Evolutionary conservation across 257 asterid species (phyloP).

Genomic region (Coffea eugenioides): DNA sequence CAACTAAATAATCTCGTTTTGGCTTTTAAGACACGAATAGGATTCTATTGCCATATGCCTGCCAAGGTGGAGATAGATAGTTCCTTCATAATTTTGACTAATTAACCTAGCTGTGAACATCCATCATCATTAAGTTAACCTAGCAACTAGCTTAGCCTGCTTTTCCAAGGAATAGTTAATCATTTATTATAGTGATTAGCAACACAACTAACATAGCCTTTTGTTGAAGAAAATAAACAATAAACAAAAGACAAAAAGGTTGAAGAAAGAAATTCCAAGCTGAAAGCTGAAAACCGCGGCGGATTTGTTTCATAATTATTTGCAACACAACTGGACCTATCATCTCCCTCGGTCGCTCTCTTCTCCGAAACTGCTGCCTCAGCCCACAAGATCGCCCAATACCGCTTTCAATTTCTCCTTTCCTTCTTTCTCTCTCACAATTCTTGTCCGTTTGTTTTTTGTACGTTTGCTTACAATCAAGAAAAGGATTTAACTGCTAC

Average conservation of each 20-base stretch:
- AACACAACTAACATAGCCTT: background rate
- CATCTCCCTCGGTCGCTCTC: background rate
- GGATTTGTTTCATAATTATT: background rate
- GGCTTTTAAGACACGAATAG: background rate
- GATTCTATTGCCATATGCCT: background rate
- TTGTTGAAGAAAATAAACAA: conserved; percentile 1
- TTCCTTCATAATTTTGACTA: background rate
- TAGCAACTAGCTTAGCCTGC: background rate
- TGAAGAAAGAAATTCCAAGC: background rate
- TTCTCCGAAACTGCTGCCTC: conserved; percentile 12
- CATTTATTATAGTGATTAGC: background rate
- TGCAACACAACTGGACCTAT: background rate
- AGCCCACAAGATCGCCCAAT: conserved; percentile 32
- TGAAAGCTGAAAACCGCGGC: conserved; percentile 8
- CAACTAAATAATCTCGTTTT: background rate
- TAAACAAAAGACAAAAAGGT: background rate
- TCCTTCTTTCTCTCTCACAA: background rate
- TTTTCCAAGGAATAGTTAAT: background rate
- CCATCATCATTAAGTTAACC: background rate
- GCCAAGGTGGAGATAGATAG: background rate
- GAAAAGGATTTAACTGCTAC: conserved; percentile 9
- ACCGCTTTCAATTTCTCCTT: conserved; percentile 6
- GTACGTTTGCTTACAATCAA: conserved; percentile 25
- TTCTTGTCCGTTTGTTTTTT: conserved; percentile 34
- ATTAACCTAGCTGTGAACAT: background rate